Evolutionary conservation across 2,329 filamentous ascomycete species (phyloP).

Genomic region (Trichoderma sp.): DNA sequence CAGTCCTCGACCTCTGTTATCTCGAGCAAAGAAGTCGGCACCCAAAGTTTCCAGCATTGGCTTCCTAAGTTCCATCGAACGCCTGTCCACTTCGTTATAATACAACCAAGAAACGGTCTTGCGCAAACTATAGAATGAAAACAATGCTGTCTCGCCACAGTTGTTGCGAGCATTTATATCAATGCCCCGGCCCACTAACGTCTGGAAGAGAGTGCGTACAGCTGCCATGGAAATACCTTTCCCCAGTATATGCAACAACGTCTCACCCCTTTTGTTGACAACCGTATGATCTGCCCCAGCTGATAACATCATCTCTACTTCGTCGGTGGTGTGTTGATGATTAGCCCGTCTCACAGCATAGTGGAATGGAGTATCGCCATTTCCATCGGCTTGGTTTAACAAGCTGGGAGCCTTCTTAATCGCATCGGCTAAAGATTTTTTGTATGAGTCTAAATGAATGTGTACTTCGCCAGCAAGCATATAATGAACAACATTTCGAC

Average conservation of each 20-base stretch:
- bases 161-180: slow-evolving; percentile 28
- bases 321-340: not conserved
- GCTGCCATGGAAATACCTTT: not conserved
- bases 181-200: slow-evolving; percentile 19
- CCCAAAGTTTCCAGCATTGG: slow-evolving; percentile 20
- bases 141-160: slow-evolving; percentile 28
- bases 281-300: slow-evolving; percentile 24
- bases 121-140: slow-evolving; percentile 15
- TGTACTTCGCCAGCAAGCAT: slow-evolving; percentile 8
- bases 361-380: slow-evolving; percentile 29
- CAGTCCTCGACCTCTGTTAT: slow-evolving; percentile 28
- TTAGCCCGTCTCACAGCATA: slow-evolving; percentile 17
- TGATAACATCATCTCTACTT: slow-evolving; percentile 21
- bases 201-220: slow-evolving; percentile 21
- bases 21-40: slow-evolving; percentile 28
- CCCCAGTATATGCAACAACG: slow-evolving; percentile 24
- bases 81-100: not conserved
- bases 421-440: slow-evolving; percentile 10
- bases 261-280: slow-evolving; percentile 22
- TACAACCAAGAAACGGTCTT: not conserved
- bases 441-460: not conserved
- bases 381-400: slow-evolving; percentile 22
- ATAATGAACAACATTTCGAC: slow-evolving; percentile 26
- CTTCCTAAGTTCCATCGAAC: not conserved
- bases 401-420: slow-evolving; percentile 16